phyloP scores from a whole-genome alignment of 1,139 yeast genomes.

The Blastobotrys petasosporus region DNA sequence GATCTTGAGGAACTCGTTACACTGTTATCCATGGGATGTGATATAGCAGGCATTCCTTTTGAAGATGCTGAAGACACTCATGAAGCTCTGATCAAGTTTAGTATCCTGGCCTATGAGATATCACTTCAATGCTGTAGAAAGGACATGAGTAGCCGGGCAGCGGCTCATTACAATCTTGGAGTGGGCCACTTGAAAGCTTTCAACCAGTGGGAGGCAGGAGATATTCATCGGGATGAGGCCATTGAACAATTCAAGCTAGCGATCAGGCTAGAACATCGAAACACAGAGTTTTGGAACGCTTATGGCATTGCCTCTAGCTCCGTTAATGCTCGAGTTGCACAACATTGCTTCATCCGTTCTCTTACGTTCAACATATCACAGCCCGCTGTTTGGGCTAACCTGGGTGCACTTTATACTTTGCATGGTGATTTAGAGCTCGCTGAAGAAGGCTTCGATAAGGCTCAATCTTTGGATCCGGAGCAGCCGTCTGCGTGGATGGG shows the following conservation, averaged over 20 bases:
- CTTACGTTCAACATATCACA: constrained; percentile 63
- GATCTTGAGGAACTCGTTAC: constrained; percentile 33
- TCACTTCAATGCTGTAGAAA: constrained; percentile 31
- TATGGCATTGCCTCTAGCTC: constrained; percentile 67
- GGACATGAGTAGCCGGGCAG: constrained; percentile 38
- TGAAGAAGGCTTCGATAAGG: constrained; percentile 60
- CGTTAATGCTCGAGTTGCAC: constrained; percentile 66
- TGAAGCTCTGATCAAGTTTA: constrained; percentile 10
- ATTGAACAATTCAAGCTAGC: constrained; percentile 57
- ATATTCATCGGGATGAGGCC: constrained; percentile 42
- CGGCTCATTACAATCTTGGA: constrained; percentile 66
- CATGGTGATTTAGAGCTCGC: constrained; percentile 70
- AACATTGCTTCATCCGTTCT: constrained; percentile 88
- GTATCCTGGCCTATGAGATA: constrained; percentile 25
- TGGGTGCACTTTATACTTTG: constrained; percentile 70
- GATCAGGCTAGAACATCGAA: constrained; percentile 62
- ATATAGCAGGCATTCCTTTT: constrained; percentile 8
- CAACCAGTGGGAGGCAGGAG: constrained; percentile 31
- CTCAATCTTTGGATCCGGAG: constrained; percentile 80
- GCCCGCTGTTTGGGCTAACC: constrained; percentile 68
- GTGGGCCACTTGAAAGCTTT: constrained; percentile 52
- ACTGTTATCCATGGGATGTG: constrained; percentile 2
- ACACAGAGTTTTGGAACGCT: constrained; percentile 72
- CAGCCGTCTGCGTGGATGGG: constrained; percentile 82
- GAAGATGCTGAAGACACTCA: constrained; percentile 19